Conservation (phyloP, 163 green algal species). For the Volvox carteri region DNA sequence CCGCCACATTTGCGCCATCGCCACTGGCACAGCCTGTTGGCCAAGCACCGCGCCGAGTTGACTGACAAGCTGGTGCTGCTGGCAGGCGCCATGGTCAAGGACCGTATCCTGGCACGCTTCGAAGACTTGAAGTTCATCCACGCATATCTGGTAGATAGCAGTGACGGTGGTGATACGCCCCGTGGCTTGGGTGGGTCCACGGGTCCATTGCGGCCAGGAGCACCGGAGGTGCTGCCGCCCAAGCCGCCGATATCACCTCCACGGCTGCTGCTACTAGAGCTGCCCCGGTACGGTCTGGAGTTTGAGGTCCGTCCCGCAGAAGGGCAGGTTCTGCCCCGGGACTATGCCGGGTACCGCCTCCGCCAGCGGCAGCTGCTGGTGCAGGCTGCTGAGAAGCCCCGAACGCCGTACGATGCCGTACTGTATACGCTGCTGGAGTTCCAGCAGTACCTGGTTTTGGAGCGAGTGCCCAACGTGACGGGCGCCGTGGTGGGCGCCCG, state of each 20-base stretch:
- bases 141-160: constrained; percentile 3
- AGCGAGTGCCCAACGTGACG: constrained; percentile 7
- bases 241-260: too few species aligned
- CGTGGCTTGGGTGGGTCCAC: too few species aligned
- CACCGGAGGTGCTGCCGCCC: too few species aligned
- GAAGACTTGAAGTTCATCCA: constrained; percentile 69
- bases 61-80: constrained; percentile 62
- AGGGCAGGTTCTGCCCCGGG: not conserved
- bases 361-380: constrained; percentile 48
- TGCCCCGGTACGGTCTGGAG: constrained; percentile 67
- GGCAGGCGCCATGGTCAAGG: not conserved
- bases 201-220: too few species aligned
- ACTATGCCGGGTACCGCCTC: constrained; percentile 52
- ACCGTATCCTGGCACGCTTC: constrained; percentile 63
- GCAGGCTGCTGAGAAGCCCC: not conserved
- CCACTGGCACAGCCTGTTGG: constrained; percentile 36
- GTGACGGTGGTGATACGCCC: not conserved
- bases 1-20: constrained; percentile 56
- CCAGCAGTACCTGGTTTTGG: constrained; percentile 70
- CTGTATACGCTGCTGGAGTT: constrained; percentile 72
- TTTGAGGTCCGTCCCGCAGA: constrained; percentile 56
- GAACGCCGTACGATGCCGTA: not conserved
- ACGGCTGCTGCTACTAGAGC: constrained; percentile 60
- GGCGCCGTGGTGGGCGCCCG: not conserved
- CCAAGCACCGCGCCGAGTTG: too few species aligned